Evolutionary conservation across 805 yeast genomes (phyloP).

Genomic region (Candida broadrunensis): DNA sequence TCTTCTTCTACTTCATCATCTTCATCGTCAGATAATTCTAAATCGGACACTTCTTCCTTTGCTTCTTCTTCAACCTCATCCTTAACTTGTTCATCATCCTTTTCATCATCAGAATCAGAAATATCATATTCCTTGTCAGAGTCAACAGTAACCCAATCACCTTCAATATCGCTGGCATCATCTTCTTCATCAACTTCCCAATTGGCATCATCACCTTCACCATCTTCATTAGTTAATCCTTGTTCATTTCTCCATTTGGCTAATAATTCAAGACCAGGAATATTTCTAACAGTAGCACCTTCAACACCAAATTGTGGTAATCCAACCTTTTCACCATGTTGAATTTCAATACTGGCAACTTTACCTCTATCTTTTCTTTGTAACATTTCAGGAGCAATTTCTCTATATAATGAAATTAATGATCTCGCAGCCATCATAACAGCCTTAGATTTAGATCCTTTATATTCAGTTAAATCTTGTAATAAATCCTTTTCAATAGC

Average conservation of each 20-base stretch:
- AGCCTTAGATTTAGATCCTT: slow-evolving; percentile 89
- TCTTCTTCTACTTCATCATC: slow-evolving; percentile 40
- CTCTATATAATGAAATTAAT: slow-evolving; percentile 81
- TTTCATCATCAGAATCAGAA: slow-evolving; percentile 49
- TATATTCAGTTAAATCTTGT: slow-evolving; percentile 87
- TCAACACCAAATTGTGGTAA: slow-evolving; percentile 74
- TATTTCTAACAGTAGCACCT: slow-evolving; percentile 52
- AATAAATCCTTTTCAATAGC: slow-evolving; percentile 86
- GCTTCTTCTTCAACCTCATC: slow-evolving; percentile 23
- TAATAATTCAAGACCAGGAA: slow-evolving; percentile 88
- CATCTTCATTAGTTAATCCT: slow-evolving; percentile 52
- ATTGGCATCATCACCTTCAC: slow-evolving; percentile 36
- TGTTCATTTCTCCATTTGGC: slow-evolving; percentile 78
- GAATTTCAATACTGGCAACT: slow-evolving; percentile 78
- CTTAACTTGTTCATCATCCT: slow-evolving; percentile 31
- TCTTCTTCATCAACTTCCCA: slow-evolving; percentile 61
- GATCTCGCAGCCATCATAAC: slow-evolving; percentile 94
- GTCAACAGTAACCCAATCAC: slow-evolving; percentile 89
- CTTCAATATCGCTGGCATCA: slow-evolving; percentile 61
- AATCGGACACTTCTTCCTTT: slow-evolving; percentile 21
- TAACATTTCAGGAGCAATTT: slow-evolving; percentile 95
- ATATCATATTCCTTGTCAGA: slow-evolving; percentile 74
- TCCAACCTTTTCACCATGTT: slow-evolving; percentile 52
- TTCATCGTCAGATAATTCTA: slow-evolving; percentile 23
- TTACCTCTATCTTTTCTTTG: slow-evolving; percentile 90